Evolutionary conservation across 2,329 filamentous ascomycete species (phyloP).

Genomic region (Trichoderma oligosporum): DNA sequence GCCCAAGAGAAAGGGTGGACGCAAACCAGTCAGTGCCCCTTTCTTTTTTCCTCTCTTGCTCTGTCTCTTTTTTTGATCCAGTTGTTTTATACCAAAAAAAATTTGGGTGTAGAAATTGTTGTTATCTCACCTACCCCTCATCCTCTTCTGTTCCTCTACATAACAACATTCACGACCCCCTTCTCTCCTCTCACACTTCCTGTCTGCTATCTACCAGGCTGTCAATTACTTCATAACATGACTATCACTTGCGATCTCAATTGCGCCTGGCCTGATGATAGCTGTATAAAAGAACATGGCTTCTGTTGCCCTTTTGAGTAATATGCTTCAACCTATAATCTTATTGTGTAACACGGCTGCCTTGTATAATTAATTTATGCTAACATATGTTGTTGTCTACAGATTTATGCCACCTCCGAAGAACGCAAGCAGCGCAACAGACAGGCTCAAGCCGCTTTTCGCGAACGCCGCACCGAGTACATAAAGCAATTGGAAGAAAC

Average conservation of each 20-base stretch:
- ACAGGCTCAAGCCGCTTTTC: constrained; percentile 94
- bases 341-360: not conserved
- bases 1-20: constrained; percentile 94
- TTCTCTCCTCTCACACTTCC: not conserved
- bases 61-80: not conserved
- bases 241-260: not conserved
- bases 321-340: not conserved
- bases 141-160: not conserved
- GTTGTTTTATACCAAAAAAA: not conserved
- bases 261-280: not conserved
- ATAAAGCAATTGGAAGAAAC: constrained; percentile 98
- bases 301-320: constrained; percentile 5
- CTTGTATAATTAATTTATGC: constrained; percentile 7
- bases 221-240: not conserved
- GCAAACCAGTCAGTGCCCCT: constrained; percentile 78
- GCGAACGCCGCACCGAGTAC: constrained; percentile 95
- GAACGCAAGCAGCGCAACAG: constrained; percentile 97
- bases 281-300: not conserved
- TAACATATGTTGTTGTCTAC: constrained; percentile 11
- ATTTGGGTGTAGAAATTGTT: not conserved
- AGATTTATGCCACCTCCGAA: constrained; percentile 99
- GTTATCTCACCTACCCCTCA: not conserved
- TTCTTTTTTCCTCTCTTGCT: not conserved
- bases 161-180: not conserved
- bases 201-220: not conserved